phyloP scores from a whole-genome alignment of 495 filamentous ascomycete species.

The Sporormia fimetaria region DNA sequence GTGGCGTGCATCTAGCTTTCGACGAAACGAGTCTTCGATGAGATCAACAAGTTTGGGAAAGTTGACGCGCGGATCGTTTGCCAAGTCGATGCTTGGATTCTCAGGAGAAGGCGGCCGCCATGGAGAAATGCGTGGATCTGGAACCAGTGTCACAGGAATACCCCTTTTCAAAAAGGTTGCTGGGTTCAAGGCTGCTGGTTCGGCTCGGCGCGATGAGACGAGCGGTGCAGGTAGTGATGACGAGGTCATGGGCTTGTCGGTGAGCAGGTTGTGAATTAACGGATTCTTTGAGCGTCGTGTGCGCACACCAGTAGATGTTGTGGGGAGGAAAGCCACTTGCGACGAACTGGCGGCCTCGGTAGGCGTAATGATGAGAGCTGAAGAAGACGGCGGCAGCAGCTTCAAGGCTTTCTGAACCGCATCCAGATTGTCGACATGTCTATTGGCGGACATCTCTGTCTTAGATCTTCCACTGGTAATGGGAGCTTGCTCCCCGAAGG shows the following conservation, averaged over 20 bases:
- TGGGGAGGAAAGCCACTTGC: slow-evolving; percentile 33
- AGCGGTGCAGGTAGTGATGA: slow-evolving; percentile 59
- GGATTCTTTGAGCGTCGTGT: slow-evolving; percentile 76
- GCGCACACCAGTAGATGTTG: slow-evolving; percentile 51
- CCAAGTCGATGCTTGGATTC: slow-evolving; percentile 44
- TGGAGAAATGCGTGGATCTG: slow-evolving; percentile 47
- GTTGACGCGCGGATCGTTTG: slow-evolving; percentile 66
- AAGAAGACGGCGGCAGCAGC: slow-evolving; percentile 74
- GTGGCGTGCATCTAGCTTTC: slow-evolving; percentile 68
- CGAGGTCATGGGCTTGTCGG: slow-evolving; percentile 83
- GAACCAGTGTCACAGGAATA: slow-evolving; percentile 76
- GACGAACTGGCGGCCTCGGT: slow-evolving; percentile 62
- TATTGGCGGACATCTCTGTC: slow-evolving; percentile 3
- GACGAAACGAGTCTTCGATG: slow-evolving; percentile 88
- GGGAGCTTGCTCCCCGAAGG: too few species aligned
- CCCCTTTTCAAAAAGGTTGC: slow-evolving; percentile 85
- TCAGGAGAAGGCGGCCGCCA: slow-evolving; percentile 56
- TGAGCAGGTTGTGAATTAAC: slow-evolving; percentile 91
- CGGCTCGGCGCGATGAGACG: neutral
- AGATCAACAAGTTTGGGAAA: slow-evolving; percentile 69
- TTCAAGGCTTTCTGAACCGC: slow-evolving; percentile 56
- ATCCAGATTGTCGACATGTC: slow-evolving; percentile 53
- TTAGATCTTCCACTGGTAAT: too few species aligned
- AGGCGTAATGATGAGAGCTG: slow-evolving; percentile 77
- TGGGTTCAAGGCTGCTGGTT: slow-evolving; percentile 32